These are phyloP conservation scores for Lotmaria passim DNA, from an alignment of 208 protist genomes.

Conservation along the genomic window DNA sequence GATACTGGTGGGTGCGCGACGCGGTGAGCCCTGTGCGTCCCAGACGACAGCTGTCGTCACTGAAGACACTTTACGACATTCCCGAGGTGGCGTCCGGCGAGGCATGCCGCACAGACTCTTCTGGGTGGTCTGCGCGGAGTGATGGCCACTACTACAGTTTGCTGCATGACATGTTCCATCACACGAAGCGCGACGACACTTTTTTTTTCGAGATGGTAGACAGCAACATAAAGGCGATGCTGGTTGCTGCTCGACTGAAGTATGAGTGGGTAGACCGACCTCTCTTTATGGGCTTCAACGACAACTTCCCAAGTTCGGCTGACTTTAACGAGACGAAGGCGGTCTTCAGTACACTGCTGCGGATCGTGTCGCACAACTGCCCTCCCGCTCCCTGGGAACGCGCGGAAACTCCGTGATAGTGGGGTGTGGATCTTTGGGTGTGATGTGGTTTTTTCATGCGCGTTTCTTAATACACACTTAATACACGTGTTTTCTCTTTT, in stretches of 20 bases:
- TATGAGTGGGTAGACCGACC: conserved; percentile 18
- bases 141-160: conserved; percentile 28
- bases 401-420: not conserved
- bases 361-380: conserved; percentile 17
- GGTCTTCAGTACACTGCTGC: conserved; percentile 5
- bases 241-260: conserved; percentile 12
- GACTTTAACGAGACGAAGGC: conserved; percentile 5
- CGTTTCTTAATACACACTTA: too few species aligned
- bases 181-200: conserved; percentile 14
- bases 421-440: too few species aligned
- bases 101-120: conserved; percentile 4
- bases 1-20: conserved; percentile 20
- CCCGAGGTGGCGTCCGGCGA: conserved; percentile 10
- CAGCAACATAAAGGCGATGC: conserved; percentile 15
- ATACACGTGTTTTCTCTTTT: too few species aligned
- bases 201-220: conserved; percentile 30
- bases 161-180: conserved; percentile 23
- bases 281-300: conserved; percentile 24
- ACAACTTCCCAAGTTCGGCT: not conserved
- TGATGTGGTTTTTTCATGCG: too few species aligned
- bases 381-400: conserved; percentile 19
- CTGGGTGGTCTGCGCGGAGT: conserved; percentile 15
- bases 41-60: not conserved
- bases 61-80: conserved; percentile 27
- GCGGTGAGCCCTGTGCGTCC: conserved; percentile 7